Conservation (phyloP, 1,139 yeast genomes). For the Geotrichum carabidarum region DNA sequence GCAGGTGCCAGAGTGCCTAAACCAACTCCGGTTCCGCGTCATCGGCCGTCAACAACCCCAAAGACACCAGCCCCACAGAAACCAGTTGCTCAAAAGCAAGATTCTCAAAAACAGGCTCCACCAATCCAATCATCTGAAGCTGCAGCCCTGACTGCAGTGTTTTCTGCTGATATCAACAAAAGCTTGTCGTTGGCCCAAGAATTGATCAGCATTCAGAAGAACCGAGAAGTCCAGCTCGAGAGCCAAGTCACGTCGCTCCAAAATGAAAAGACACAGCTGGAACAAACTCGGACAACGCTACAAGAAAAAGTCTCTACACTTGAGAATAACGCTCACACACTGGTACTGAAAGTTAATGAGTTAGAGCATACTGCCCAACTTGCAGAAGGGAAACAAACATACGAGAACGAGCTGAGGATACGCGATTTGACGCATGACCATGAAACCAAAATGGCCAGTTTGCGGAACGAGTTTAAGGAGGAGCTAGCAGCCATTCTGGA, state of each 20-base stretch:
- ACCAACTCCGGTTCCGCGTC: not conserved
- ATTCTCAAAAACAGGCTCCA: not conserved
- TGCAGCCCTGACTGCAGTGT: not conserved
- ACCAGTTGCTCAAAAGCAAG: not conserved
- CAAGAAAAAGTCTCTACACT: slow-evolving; percentile 37
- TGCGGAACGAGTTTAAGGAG: slow-evolving; percentile 20
- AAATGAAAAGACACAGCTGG: slow-evolving; percentile 34
- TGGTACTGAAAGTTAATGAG: slow-evolving; percentile 11
- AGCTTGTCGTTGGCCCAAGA: slow-evolving; percentile 14
- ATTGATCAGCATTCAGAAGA: slow-evolving; percentile 13
- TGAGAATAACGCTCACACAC: slow-evolving; percentile 27
- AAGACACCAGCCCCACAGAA: not conserved
- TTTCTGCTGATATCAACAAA: slow-evolving; percentile 1
- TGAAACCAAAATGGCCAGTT: slow-evolving; percentile 25
- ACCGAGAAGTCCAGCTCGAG: slow-evolving; percentile 14
- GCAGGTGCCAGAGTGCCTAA: not conserved
- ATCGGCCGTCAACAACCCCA: not conserved
- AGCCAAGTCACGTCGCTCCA: slow-evolving; percentile 20
- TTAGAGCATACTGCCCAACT: slow-evolving; percentile 7
- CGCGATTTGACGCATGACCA: slow-evolving; percentile 12
- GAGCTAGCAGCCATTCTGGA: slow-evolving; percentile 11
- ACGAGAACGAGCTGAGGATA: slow-evolving; percentile 29
- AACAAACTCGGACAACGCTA: slow-evolving; percentile 39
- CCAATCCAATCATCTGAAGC: no score
- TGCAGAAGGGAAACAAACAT: slow-evolving; percentile 36